phyloP scores from a whole-genome alignment of 2,329 filamentous ascomycete genomes.

The Pestalotiopsis sp. region DNA sequence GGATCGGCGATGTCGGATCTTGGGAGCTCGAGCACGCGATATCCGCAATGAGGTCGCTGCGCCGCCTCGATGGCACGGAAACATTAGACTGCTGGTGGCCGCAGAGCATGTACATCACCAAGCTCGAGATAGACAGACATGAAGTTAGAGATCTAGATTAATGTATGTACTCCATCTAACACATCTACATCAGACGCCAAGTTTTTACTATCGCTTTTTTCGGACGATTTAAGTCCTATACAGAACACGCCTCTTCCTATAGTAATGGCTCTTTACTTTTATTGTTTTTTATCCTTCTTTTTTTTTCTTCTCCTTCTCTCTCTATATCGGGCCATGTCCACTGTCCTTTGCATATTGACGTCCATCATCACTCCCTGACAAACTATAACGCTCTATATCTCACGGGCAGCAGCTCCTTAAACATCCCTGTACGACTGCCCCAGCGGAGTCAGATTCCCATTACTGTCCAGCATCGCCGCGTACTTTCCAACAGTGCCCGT shows the following conservation, averaged over 20 bases:
- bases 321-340: no score
- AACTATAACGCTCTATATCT: no score
- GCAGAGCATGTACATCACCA: constrained; percentile 1
- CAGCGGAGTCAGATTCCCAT: not conserved
- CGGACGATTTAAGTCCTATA: no score
- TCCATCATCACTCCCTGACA: no score
- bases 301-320: no score
- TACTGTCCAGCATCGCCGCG: not conserved
- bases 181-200: no score
- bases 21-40: not conserved
- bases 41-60: not conserved
- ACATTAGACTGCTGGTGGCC: not conserved
- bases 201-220: no score
- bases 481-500: not conserved
- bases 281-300: no score
- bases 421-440: not conserved
- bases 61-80: not conserved
- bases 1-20: constrained; percentile 1
- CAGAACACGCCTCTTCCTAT: no score
- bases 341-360: no score
- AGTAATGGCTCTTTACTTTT: no score
- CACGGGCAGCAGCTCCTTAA: not conserved
- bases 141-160: not conserved
- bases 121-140: not conserved
- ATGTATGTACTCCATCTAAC: not conserved